These are phyloP conservation scores for Phytomonas francai DNA, from an alignment of 208 protist genomes.

Conservation along the genomic window DNA sequence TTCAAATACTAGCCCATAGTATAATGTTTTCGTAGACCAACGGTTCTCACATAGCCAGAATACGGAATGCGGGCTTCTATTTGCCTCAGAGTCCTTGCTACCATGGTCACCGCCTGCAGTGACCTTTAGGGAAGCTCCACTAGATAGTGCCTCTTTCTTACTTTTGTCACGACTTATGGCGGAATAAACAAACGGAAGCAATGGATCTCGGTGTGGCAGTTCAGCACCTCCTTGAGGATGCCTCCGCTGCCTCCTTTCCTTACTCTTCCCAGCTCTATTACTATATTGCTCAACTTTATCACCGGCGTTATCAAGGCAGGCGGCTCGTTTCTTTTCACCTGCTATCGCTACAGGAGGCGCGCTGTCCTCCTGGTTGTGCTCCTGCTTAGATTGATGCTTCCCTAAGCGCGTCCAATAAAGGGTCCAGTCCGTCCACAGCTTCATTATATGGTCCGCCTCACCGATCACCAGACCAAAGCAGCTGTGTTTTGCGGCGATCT, in stretches of 20 bases:
- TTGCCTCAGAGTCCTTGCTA: neutral
- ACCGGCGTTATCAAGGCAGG: neutral
- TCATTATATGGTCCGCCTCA: conserved; percentile 70
- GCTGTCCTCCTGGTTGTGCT: neutral
- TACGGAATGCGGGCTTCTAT: conserved; percentile 12
- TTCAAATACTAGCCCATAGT: conserved; percentile 68
- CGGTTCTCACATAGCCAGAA: conserved; percentile 51
- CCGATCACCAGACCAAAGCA: conserved; percentile 56
- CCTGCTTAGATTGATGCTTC: neutral
- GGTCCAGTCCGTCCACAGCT: conserved; percentile 18
- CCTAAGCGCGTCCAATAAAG: neutral
- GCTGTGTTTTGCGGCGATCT: conserved; percentile 40
- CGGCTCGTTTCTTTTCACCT: neutral
- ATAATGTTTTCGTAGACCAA: conserved; percentile 39
- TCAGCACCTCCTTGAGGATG: neutral
- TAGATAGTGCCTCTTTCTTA: neutral
- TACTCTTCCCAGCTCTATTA: neutral
- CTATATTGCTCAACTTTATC: neutral
- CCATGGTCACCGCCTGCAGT: neutral
- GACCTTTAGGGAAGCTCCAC: neutral
- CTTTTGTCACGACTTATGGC: neutral
- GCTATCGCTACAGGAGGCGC: neutral
- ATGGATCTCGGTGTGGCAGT: conserved; percentile 10
- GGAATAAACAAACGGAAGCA: conserved; percentile 12
- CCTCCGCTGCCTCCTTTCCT: neutral